A percentile compares a stretch with the other conserved stretches of the same genome.
Evolutionary conservation across 768 basidiomycete genomes (phyloP).

Genomic region (Boletus vermiculosoides): DNA sequence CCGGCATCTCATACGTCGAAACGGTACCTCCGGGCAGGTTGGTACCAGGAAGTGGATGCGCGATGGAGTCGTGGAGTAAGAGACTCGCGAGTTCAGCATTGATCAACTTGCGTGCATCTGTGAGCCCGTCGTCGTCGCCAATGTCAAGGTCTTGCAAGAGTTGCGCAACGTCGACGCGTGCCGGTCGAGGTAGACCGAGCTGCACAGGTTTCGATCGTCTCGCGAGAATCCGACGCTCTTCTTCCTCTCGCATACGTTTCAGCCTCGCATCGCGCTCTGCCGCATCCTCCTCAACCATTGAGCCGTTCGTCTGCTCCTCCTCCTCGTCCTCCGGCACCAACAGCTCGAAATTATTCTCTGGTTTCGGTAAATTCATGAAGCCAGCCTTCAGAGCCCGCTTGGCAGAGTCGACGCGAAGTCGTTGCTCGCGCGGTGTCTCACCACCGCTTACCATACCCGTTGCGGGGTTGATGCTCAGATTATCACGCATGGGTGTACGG

Average conservation of each 20-base stretch:
- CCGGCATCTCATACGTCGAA: conserved; percentile 71
- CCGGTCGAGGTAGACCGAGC: conserved; percentile 79
- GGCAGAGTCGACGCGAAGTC: conserved; percentile 55
- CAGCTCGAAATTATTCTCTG: conserved; percentile 97
- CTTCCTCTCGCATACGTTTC: conserved; percentile 65
- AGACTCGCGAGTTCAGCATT: conserved; percentile 76
- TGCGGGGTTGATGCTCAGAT: conserved; percentile 79
- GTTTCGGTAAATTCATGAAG: conserved; percentile 82
- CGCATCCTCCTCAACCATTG: conserved; percentile 73
- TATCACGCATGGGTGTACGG: conserved; percentile 94
- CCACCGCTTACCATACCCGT: conserved; percentile 55
- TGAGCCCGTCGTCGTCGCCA: conserved; percentile 46
- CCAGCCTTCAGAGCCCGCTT: conserved; percentile 78
- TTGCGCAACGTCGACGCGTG: conserved; percentile 68
- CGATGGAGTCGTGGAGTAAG: conserved; percentile 84
- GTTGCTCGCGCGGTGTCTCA: conserved; percentile 77
- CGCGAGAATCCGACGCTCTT: conserved; percentile 76
- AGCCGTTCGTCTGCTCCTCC: conserved; percentile 32
- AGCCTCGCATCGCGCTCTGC: conserved; percentile 84
- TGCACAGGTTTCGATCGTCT: conserved; percentile 81
- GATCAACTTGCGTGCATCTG: conserved; percentile 60
- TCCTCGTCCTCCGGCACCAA: conserved; percentile 88
- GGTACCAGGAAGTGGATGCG: conserved; percentile 87
- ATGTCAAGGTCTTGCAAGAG: conserved; percentile 61
- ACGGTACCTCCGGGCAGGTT: conserved; percentile 66